Base-by-base conservation (phyloP, 2,329 filamentous ascomycete species). In the Penicillium psychrosexuale region DNA sequence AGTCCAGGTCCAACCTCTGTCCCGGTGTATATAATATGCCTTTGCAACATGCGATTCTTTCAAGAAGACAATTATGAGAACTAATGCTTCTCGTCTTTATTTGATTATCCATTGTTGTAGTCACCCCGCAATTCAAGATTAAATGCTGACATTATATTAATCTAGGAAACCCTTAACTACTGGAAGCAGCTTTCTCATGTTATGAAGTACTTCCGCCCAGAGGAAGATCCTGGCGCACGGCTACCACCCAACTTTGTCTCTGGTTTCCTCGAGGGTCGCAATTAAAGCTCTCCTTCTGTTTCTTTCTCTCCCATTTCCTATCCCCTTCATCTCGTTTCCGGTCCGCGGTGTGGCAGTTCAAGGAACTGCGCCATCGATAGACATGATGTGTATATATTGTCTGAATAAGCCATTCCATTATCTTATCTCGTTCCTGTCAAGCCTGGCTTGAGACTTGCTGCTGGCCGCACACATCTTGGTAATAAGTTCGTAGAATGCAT, bases 111-210 rank as follows among this genome's bases (percentile, higher is more conserved):
- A 30, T 24, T 9, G 5, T 30, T 4, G n/a, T 3, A 30, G 19
- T 8, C 15, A 15, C 12, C 13, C 27, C 4, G 13, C 28, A 51
- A 27, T 31, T 9, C 12, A 22, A 27, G 3, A 13, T 22, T 15
- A 31, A 37, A 39, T 34, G 27, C 42, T 58, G 24, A 51, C 46
- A 44, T 45, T 19, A 15, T 34, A 47, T 9, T 7, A n/a, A 45
- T 43, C 19, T 45, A 97, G 92, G 94, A 99, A 82, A 99, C 90
- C 51, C 85, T 99, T 82, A 99, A 99, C 80, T 99, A 89, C 82
- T 99, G 94, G 94, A 96, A 97, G 78, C 94, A 99, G 78, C 82
- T 92, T 59, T 89, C 89, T 61, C 94, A 99, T 75, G 84, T 99
- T 66, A 91, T 99, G 84, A 91, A 94, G 68, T 99, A 96, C 78